Evolutionary conservation across 139 green algal genomes (phyloP).

Genomic region (Chlamydomonas applanata): DNA sequence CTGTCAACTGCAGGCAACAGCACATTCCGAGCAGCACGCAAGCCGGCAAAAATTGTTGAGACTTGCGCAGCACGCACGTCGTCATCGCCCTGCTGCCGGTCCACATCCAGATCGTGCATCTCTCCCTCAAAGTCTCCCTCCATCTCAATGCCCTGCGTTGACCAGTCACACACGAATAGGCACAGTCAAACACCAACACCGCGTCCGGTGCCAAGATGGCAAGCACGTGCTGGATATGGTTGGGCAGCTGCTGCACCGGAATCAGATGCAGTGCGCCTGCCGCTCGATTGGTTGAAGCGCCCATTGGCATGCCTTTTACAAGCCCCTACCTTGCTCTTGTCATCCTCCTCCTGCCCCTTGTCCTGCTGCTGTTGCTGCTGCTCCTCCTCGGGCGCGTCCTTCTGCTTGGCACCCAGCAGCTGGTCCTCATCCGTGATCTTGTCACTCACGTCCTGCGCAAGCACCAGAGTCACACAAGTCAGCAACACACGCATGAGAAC

Average conservation of each 20-base stretch:
- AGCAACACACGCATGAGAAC: too few species aligned
- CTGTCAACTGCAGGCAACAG: too few species aligned
- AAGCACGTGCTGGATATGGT: too few species aligned
- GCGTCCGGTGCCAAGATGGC: too few species aligned
- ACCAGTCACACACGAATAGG: too few species aligned
- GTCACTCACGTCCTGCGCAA: constrained; percentile 87
- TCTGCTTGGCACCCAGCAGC: constrained; percentile 82
- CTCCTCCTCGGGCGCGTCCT: constrained; percentile 51
- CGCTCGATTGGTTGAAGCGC: constrained; percentile 2
- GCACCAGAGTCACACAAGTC: too few species aligned
- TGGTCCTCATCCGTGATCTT: constrained; percentile 94
- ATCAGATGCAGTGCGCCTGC: not conserved
- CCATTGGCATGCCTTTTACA: not conserved
- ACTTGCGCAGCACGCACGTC: too few species aligned
- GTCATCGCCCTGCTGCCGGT: constrained; percentile 58
- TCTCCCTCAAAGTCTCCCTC: constrained; percentile 93
- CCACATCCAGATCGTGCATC: constrained; percentile 63
- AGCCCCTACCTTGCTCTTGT: constrained; percentile 29
- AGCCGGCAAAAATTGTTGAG: too few species aligned
- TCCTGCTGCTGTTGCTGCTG: constrained; percentile 37
- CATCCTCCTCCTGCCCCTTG: constrained; percentile 41
- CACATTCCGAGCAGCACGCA: too few species aligned
- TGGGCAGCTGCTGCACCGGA: too few species aligned
- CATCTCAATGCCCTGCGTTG: constrained; percentile 96
- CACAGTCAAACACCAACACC: too few species aligned